These are phyloP conservation scores for Sporobolomyces pararoseus DNA, from an alignment of 768 basidiomycete genomes.

Conservation along the genomic window DNA sequence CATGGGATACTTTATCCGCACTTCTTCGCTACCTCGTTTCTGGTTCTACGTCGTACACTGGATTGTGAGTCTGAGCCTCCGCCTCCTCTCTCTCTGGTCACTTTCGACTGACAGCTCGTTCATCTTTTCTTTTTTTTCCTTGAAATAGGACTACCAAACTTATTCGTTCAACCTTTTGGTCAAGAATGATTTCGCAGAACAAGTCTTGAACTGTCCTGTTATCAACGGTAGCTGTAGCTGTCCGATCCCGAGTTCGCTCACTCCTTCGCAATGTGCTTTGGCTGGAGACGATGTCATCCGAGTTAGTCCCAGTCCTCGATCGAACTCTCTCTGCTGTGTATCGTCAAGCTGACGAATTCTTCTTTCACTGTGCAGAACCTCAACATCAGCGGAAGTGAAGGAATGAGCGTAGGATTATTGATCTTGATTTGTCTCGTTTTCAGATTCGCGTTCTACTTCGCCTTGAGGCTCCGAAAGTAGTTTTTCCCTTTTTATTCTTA, in stretches of 20 bases:
- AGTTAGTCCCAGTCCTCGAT: slow-evolving; percentile 8
- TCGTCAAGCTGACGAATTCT: background rate
- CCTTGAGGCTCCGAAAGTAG: slow-evolving; percentile 9
- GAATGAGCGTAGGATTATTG: slow-evolving; percentile 55
- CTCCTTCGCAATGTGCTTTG: slow-evolving; percentile 54
- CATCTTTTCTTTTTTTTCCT: background rate
- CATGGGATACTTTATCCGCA: slow-evolving; percentile 54
- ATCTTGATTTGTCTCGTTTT: slow-evolving; percentile 55
- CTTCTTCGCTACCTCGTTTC: slow-evolving; percentile 58
- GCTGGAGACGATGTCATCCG: slow-evolving; percentile 56
- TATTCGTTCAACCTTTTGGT: slow-evolving; percentile 45
- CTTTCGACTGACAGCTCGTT: too few species aligned
- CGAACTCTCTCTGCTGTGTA: background rate
- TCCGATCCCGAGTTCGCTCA: slow-evolving; percentile 56
- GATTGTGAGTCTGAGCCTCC: slow-evolving; percentile 53
- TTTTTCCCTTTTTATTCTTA: background rate
- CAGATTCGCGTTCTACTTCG: slow-evolving; percentile 20
- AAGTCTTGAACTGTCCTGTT: slow-evolving; percentile 54
- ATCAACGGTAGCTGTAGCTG: slow-evolving; percentile 53
- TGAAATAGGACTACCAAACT: slow-evolving; percentile 30
- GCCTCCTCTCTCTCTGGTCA: background rate
- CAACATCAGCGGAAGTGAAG: slow-evolving; percentile 55
- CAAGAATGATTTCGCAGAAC: slow-evolving; percentile 56
- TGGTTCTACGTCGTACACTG: slow-evolving; percentile 60
- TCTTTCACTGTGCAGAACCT: slow-evolving; percentile 48